Conservation (phyloP, 805 yeast species). For the Kockiozyma suomiensis region DNA sequence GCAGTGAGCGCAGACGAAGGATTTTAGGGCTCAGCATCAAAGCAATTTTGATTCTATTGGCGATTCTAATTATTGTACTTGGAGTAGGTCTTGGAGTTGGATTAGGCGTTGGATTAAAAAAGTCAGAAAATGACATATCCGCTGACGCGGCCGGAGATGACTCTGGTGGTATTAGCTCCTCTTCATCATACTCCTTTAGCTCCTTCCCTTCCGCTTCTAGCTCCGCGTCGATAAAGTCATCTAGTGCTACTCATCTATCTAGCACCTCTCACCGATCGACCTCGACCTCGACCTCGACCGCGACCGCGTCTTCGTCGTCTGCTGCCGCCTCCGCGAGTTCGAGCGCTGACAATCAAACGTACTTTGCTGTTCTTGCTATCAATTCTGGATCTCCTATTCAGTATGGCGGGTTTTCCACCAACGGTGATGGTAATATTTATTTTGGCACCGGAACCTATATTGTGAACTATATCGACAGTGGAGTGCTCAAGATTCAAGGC, state of each 20-base stretch:
- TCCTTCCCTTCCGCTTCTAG: no score
- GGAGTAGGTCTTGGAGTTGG: slow-evolving; percentile 5
- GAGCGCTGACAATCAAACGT: background rate
- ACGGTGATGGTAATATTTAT: background rate
- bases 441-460: background rate
- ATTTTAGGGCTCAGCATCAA: background rate
- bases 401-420: background rate
- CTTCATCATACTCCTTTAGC: no score
- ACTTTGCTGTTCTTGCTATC: slow-evolving; percentile 4
- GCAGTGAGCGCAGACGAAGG: background rate
- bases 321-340: slow-evolving; percentile 1
- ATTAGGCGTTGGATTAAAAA: slow-evolving; percentile 7
- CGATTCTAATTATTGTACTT: background rate
- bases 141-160: background rate
- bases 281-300: background rate
- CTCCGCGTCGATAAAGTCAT: background rate
- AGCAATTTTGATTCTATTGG: background rate
- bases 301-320: background rate
- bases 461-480: background rate
- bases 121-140: background rate
- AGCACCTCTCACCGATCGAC: background rate
- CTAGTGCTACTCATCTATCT: no score
- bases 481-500: background rate
- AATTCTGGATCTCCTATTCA: slow-evolving; percentile 8
- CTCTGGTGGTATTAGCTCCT: no score